Evolutionary conservation across 345 rosid genomes (phyloP), one percentile per base, ranked within the genome.

Genomic region (Eucalyptus curtisii): DNA sequence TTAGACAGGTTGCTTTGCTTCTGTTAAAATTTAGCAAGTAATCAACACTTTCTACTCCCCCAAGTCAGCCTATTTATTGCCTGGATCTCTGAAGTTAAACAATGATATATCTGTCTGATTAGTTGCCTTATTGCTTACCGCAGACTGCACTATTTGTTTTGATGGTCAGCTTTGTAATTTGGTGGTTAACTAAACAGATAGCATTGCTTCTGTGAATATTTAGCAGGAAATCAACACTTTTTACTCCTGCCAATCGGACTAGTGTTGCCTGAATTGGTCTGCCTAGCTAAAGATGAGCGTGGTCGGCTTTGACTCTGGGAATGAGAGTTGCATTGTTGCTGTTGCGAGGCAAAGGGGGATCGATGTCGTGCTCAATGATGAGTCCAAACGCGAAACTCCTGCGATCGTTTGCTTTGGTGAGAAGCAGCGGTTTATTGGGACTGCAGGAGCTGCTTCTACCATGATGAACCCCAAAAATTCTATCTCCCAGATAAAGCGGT

Each of bases 311-410:
- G 99, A 98, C 92, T 94, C 97, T 76, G 99, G 99, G 61, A 98
- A 98, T 85, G 99, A 98, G 94, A 98, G 94, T 88, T 93, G 99
- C 91, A 91, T 97, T 90, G 99, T 98, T 64, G 99, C 99, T 53
- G 99, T 98, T 88, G 99, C 99, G 1, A 94, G 99, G 93, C 99
- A 98, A 89, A 95, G 99, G 90, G 99, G 99, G 79, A 98, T 98
- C 68, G 99, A 98, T 87, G 99, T 98, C 7, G 99, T 98, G 88
- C 99, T 98, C 71, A 98, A 98, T 66, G 99, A 98, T 92, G 99
- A 98, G 90, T 98, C 99, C 2, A 98, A 98, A 90, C 99, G 99
- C 13, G 99, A 98, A 92, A 98, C 99, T 50, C 99, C 99, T 0
- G 94, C 99, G 37, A 90, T 98, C 86, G 99, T 98, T 6, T 98